Base-by-base conservation (phyloP, 768 basidiomycete species). In the Rhizopogon vesiculosus region DNA sequence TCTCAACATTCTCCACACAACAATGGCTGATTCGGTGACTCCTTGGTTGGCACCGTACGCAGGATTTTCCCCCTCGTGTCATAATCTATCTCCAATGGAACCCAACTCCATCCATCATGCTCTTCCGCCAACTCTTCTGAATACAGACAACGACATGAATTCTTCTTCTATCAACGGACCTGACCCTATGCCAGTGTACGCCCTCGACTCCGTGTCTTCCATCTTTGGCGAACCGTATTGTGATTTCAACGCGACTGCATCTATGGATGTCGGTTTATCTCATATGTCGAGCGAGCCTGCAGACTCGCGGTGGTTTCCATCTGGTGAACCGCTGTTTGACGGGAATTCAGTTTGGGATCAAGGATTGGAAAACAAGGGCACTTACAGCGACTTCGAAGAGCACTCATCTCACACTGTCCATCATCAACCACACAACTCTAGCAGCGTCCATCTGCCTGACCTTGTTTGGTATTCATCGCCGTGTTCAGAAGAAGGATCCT, bases 311-410 rank as follows among this genome's bases (percentile, higher is more conserved):
- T 38, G 10, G 10, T 3, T 10, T 12, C 12, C 19, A 1, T 22
- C 18, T 13, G 2, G 2, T 4, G 2, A 12, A 10, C 19, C 45
- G 25, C 33, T 13, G 18, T 46, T 19, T 16, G 1, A 16, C 2
- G 19, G 1, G 19, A 33, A 22, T 22, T 22, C 1, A 3, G 1
- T 1, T 16, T 49, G 5, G 3, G 2, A 49, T 49, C 1, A 49
- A 22, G 0, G 2, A 25, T 25, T 5, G 48, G 2, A 3, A 6
- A 15, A 15, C 5, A 9, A 5, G 15, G 9, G 6, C 10, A 0
- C 19, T 33, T 8, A 16, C 19, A 4, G 4, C 3, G 1, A 1
- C 25, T 4, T 10, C 9, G 8, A 10, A 5, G 19, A 6, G 3
- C 35, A 18, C 19, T 22, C 5, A 9, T 22, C 15, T 5, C 0